phyloP scores from a whole-genome alignment of 2,329 filamentous ascomycete species.

The Phoma sp. region DNA sequence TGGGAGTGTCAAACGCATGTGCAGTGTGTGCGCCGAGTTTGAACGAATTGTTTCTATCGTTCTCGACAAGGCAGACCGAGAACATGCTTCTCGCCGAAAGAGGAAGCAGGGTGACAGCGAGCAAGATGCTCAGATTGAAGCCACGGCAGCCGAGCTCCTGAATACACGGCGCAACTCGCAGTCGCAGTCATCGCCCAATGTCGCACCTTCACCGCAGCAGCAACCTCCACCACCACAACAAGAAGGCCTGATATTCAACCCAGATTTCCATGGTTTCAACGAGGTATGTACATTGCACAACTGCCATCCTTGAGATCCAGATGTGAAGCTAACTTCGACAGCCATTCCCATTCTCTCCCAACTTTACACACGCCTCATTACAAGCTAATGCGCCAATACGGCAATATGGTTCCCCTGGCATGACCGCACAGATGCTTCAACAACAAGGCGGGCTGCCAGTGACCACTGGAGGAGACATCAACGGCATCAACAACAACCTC shows the following conservation, averaged over 20 bases:
- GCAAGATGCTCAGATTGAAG: constrained; percentile 46
- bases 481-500: constrained; percentile 32
- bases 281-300: constrained; percentile 32
- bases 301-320: no score
- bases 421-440: constrained; percentile 40
- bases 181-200: constrained; percentile 19
- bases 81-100: constrained; percentile 79
- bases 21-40: constrained; percentile 93
- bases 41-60: constrained; percentile 91
- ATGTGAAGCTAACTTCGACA: constrained; percentile 25
- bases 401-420: constrained; percentile 40
- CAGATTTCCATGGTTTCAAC: constrained; percentile 47
- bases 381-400: constrained; percentile 34
- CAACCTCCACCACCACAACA: constrained; percentile 30
- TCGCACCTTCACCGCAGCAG: constrained; percentile 31
- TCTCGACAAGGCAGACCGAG: constrained; percentile 88
- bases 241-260: constrained; percentile 42
- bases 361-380: constrained; percentile 48
- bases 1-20: constrained; percentile 90
- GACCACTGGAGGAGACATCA: constrained; percentile 30
- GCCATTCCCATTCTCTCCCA: constrained; percentile 49
- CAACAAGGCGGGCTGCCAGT: constrained; percentile 33
- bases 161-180: constrained; percentile 38
- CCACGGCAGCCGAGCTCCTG: constrained; percentile 44
- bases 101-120: constrained; percentile 72